Conservation (phyloP, 2,329 filamentous ascomycete genomes). For the Periglandula ipomoeae region DNA sequence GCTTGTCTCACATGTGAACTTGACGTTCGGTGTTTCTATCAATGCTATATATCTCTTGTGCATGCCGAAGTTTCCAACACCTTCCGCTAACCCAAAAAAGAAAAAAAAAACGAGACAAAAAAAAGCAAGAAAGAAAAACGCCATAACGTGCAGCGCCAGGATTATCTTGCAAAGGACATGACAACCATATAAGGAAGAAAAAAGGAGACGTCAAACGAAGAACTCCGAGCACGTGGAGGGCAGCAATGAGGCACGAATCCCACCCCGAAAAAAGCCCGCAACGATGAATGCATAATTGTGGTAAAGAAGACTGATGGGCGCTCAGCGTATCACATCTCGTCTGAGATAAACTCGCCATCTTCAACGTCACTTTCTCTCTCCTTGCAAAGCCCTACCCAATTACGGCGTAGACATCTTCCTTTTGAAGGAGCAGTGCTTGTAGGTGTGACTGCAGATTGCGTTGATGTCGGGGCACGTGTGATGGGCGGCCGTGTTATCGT, state of each 20-base stretch:
- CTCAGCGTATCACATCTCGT: constrained; percentile 24
- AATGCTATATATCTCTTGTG: neutral
- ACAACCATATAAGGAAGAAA: no score
- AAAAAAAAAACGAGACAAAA: neutral
- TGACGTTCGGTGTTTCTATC: neutral
- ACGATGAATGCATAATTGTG: no score
- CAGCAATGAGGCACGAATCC: neutral
- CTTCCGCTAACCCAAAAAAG: neutral
- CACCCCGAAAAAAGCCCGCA: no score
- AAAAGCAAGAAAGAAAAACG: neutral
- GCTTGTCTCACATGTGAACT: no score
- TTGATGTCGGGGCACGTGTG: constrained; percentile 21
- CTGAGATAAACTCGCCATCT: constrained; percentile 16
- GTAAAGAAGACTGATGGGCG: no score
- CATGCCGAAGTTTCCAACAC: constrained; percentile 5
- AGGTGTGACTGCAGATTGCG: constrained; percentile 19
- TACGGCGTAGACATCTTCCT: constrained; percentile 25
- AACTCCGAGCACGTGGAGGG: no score
- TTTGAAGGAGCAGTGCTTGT: constrained; percentile 16
- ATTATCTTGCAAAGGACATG: no score
- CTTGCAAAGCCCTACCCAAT: constrained; percentile 34
- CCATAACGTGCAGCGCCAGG: neutral
- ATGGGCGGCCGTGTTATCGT: constrained; percentile 14
- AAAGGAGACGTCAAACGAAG: neutral
- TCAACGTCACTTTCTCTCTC: constrained; percentile 21